Percentiles rank a stretch among this genome's conserved stretches.
These are phyloP conservation scores for Geotrichum australiense DNA, from an alignment of 1,139 yeast species.

Conservation along the genomic window DNA sequence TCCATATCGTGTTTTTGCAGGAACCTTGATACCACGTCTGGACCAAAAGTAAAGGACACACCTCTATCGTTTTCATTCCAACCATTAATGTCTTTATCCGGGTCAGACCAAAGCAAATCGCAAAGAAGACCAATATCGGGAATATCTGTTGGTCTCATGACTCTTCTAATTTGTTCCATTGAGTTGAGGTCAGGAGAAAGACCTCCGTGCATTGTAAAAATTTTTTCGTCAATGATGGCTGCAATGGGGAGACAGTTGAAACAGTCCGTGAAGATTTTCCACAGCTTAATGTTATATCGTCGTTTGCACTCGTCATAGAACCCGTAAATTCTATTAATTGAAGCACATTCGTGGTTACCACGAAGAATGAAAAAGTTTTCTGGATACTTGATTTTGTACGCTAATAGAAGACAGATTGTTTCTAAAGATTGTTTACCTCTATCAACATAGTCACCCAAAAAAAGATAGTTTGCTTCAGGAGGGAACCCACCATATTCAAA, in stretches of 20 bases:
- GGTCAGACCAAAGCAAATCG: constrained; percentile 97
- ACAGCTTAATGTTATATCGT: constrained; percentile 91
- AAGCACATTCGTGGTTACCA: constrained; percentile 97
- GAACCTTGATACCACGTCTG: constrained; percentile 91
- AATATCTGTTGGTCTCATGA: constrained; percentile 97
- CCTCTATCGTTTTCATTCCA: constrained; percentile 99
- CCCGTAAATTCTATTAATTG: constrained; percentile 93
- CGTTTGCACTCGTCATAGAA: constrained; percentile 96
- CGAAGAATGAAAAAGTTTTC: constrained; percentile 88
- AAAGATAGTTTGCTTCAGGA: constrained; percentile 94
- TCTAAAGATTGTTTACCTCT: constrained; percentile 96
- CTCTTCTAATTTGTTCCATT: constrained; percentile 97
- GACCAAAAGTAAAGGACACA: constrained; percentile 95
- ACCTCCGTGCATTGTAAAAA: constrained; percentile 98
- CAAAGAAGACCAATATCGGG: constrained; percentile 95
- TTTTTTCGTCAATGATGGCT: constrained; percentile 94
- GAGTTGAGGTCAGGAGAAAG: constrained; percentile 92
- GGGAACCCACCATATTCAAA: constrained; percentile 99
- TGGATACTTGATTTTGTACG: constrained; percentile 94
- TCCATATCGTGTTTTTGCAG: constrained; percentile 96
- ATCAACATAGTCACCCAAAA: constrained; percentile 95
- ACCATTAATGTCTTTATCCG: constrained; percentile 94
- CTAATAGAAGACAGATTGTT: constrained; percentile 84
- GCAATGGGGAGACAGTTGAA: constrained; percentile 98
- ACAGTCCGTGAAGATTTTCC: constrained; percentile 98